These are phyloP conservation scores for Fusarium sambucinum DNA, from an alignment of 2,329 filamentous ascomycete species.

Conservation along the genomic window DNA sequence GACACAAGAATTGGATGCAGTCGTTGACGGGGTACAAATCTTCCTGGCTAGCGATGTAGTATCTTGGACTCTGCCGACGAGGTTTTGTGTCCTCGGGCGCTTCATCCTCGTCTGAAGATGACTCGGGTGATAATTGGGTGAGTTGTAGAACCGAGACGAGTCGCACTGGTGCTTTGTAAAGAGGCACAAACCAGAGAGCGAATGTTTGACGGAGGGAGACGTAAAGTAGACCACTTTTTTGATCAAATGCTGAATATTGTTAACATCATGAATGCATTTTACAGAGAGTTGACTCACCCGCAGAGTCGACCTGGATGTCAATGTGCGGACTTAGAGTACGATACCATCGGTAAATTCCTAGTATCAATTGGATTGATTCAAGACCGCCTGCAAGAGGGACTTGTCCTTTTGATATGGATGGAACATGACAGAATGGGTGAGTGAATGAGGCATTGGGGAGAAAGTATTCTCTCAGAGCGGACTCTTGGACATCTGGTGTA, in stretches of 20 bases:
- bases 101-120: slow-evolving; percentile 38
- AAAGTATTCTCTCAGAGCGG: slow-evolving; percentile 78
- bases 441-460: slow-evolving; percentile 77
- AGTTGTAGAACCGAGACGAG: slow-evolving; percentile 78
- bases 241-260: slow-evolving; percentile 71
- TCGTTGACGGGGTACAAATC: slow-evolving; percentile 85
- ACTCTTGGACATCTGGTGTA: slow-evolving; percentile 72
- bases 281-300: slow-evolving; percentile 54
- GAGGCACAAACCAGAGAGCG: slow-evolving; percentile 80
- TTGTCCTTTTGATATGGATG: slow-evolving; percentile 59
- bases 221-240: slow-evolving; percentile 75
- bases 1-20: slow-evolving; percentile 77
- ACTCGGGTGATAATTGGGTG: slow-evolving; percentile 56
- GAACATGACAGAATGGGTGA: slow-evolving; percentile 82
- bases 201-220: slow-evolving; percentile 81
- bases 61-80: slow-evolving; percentile 54
- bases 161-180: slow-evolving; percentile 75
- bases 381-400: slow-evolving; percentile 58
- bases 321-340: slow-evolving; percentile 84
- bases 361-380: slow-evolving; percentile 75
- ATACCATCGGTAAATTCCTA: slow-evolving; percentile 83
- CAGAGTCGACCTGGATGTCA: slow-evolving; percentile 72
- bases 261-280: neutral
- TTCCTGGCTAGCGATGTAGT: slow-evolving; percentile 81
- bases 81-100: slow-evolving; percentile 29